Evolutionary conservation across 2,329 filamentous ascomycete species (phyloP).

Genomic region (Cephalotrichum gorgonifer): DNA sequence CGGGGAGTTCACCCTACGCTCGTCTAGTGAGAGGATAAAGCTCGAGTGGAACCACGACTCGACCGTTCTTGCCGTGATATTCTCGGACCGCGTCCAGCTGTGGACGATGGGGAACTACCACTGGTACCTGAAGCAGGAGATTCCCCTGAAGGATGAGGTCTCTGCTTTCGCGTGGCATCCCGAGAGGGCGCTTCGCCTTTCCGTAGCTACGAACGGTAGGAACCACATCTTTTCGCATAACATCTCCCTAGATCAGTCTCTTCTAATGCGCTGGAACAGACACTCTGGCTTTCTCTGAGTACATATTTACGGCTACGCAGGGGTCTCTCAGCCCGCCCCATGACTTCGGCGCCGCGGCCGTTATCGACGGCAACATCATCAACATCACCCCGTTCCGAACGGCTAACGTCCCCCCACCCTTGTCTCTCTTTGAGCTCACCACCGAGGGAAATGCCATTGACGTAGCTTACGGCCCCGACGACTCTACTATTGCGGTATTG

Average conservation of each 20-base stretch:
- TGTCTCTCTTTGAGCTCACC: slow-evolving; percentile 69
- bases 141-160: slow-evolving; percentile 33
- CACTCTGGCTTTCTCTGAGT: slow-evolving; percentile 51
- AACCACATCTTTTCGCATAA: background rate
- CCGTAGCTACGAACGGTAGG: slow-evolving; percentile 40
- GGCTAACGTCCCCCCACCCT: slow-evolving; percentile 84
- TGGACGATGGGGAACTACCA: slow-evolving; percentile 98
- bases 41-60: slow-evolving; percentile 90
- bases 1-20: slow-evolving; percentile 78
- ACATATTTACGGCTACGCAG: slow-evolving; percentile 55
- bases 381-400: slow-evolving; percentile 79
- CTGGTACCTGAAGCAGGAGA: slow-evolving; percentile 93
- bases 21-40: slow-evolving; percentile 44
- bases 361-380: slow-evolving; percentile 70
- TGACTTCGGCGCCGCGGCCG: slow-evolving; percentile 70
- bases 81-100: slow-evolving; percentile 68
- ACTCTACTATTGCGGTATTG: slow-evolving; percentile 60
- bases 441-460: slow-evolving; percentile 58
- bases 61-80: slow-evolving; percentile 73
- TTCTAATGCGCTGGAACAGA: slow-evolving; percentile 17
- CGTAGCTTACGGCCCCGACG: slow-evolving; percentile 59
- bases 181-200: slow-evolving; percentile 66
- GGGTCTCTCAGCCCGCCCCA: slow-evolving; percentile 61
- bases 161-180: slow-evolving; percentile 63
- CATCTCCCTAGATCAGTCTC: background rate